Conservation (phyloP, 176 grass and related monocot genomes). For the Oryza nivara region DNA sequence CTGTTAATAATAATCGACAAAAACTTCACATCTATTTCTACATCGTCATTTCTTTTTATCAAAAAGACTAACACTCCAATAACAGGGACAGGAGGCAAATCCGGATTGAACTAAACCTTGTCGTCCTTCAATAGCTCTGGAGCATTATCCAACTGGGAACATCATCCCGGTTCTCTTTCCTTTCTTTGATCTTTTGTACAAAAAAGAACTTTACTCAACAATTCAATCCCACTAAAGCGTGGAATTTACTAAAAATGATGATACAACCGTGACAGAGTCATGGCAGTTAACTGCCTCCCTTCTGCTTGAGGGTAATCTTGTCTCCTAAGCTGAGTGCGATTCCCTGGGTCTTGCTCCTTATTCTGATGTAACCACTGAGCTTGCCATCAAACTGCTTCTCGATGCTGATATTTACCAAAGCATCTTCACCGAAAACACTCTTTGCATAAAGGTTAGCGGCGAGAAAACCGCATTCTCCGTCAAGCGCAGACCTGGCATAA, state of each 20-base stretch:
- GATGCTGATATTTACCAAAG: constrained; percentile 80
- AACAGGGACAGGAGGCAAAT: neutral
- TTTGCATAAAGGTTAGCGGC: constrained; percentile 80
- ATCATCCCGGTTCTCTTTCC: constrained; percentile 1
- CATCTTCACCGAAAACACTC: constrained; percentile 80
- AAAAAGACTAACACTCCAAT: neutral
- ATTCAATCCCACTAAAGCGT: constrained; percentile 29
- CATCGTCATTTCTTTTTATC: constrained; percentile 30
- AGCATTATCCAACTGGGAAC: neutral
- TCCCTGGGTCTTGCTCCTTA: constrained; percentile 86
- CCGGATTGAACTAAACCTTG: neutral
- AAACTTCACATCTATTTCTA: constrained; percentile 46
- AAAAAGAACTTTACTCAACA: constrained; percentile 34
- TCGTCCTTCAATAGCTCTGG: neutral
- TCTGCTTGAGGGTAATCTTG: constrained; percentile 92
- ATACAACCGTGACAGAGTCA: neutral
- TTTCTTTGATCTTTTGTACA: constrained; percentile 53
- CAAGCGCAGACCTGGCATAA: constrained; percentile 60
- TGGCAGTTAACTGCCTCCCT: constrained; percentile 58
- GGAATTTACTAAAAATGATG: constrained; percentile 33
- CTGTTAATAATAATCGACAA: constrained; percentile 23
- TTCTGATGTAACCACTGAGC: constrained; percentile 78
- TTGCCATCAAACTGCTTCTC: constrained; percentile 76
- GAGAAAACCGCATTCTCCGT: constrained; percentile 75
- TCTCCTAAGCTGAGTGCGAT: constrained; percentile 86